These are phyloP conservation scores for Quercus phellos DNA, from an alignment of 331 rosid species.

Conservation along the genomic window DNA sequence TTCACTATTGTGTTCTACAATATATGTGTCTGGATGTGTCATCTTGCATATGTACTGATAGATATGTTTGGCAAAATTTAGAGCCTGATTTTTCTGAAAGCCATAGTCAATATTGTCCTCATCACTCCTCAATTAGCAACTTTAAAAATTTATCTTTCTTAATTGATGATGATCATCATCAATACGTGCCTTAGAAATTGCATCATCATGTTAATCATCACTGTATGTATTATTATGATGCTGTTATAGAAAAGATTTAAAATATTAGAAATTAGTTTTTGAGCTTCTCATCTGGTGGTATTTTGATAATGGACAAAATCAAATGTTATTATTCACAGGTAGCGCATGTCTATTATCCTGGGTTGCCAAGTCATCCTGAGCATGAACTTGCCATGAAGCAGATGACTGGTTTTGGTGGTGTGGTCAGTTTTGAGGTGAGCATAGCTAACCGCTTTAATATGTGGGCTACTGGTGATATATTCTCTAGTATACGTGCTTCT, in stretches of 20 bases:
- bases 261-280: neutral
- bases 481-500: neutral
- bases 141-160: neutral
- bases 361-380: conserved; percentile 82
- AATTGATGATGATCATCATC: neutral
- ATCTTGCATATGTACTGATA: neutral
- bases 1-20: neutral
- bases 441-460: conserved; percentile 1
- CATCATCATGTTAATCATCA: neutral
- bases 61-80: neutral
- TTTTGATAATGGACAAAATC: conserved; percentile 14
- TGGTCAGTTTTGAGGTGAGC: conserved; percentile 83
- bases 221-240: neutral
- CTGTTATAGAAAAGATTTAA: neutral
- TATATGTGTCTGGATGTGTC: neutral
- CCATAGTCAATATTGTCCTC: neutral
- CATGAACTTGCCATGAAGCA: conserved; percentile 75
- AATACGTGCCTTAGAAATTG: neutral
- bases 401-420: conserved; percentile 96
- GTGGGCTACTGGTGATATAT: neutral
- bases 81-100: too few species aligned
- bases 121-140: neutral
- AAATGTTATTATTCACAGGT: conserved; percentile 42
- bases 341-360: conserved; percentile 74
- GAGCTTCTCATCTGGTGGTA: conserved; percentile 3